These are phyloP conservation scores for Aspergillus unguis DNA, from an alignment of 2,329 filamentous ascomycete species.

Conservation along the genomic window DNA sequence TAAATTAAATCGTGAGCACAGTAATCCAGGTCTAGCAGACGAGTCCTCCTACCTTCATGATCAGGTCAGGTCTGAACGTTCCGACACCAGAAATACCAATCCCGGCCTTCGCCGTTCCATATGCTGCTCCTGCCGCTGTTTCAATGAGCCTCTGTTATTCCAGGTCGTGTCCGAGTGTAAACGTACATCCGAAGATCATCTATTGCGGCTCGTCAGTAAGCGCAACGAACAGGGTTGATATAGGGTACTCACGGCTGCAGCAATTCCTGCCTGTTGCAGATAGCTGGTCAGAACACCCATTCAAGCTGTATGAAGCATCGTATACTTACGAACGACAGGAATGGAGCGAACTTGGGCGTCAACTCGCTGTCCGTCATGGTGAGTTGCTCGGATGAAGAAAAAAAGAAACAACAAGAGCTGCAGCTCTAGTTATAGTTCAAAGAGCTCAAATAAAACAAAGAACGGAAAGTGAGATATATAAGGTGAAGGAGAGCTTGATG, in stretches of 20 bases:
- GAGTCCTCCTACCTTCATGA: slow-evolving; percentile 58
- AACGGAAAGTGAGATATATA: not conserved
- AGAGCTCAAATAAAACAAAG: not conserved
- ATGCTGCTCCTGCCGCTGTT: slow-evolving; percentile 62
- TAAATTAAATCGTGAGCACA: not conserved
- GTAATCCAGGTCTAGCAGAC: not conserved
- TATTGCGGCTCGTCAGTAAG: slow-evolving; percentile 30
- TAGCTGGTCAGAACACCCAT: slow-evolving; percentile 22
- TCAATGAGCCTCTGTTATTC: slow-evolving; percentile 19
- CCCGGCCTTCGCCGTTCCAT: slow-evolving; percentile 65
- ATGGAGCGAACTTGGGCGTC: slow-evolving; percentile 63
- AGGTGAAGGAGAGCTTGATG: not conserved
- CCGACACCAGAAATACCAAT: slow-evolving; percentile 66
- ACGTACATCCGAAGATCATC: slow-evolving; percentile 54
- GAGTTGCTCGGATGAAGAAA: slow-evolving; percentile 9
- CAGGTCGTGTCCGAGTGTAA: slow-evolving; percentile 9
- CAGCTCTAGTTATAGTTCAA: not conserved
- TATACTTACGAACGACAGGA: slow-evolving; percentile 63
- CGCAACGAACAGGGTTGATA: slow-evolving; percentile 2
- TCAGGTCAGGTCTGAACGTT: slow-evolving; percentile 63
- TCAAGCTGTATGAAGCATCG: not conserved
- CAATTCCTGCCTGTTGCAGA: slow-evolving; percentile 45
- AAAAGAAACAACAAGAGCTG: not conserved
- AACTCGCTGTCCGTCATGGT: slow-evolving; percentile 49
- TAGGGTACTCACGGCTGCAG: slow-evolving; percentile 44